Evolutionary conservation across 495 filamentous ascomycete species (phyloP).

Genomic region (Staphylotrichum longicolle): DNA sequence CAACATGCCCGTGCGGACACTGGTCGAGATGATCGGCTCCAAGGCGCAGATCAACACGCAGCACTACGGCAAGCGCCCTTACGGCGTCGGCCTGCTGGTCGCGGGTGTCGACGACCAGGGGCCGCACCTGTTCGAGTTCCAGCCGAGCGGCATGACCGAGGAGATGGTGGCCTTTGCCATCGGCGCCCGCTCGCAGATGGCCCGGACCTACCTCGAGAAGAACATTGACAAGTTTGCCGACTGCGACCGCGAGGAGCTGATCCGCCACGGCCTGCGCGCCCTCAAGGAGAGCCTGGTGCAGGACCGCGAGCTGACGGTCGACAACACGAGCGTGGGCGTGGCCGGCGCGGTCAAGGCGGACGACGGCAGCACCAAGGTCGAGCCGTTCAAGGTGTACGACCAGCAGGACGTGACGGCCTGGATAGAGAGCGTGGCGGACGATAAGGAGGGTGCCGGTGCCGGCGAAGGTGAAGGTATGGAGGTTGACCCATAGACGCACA

Average conservation of each 20-base stretch:
- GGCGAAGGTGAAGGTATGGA: constrained; percentile 69
- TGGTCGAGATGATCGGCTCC: constrained; percentile 87
- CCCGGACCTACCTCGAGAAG: constrained; percentile 91
- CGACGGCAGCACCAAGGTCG: constrained; percentile 54
- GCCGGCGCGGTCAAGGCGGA: constrained; percentile 57
- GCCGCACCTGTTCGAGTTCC: constrained; percentile 97
- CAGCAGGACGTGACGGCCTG: constrained; percentile 79
- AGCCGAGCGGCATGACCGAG: constrained; percentile 90
- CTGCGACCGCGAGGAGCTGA: constrained; percentile 74
- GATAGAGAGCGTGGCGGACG: constrained; percentile 64
- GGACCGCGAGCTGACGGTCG: constrained; percentile 94
- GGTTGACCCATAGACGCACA: constrained; percentile 55
- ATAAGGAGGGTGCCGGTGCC: constrained; percentile 45
- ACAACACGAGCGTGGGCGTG: constrained; percentile 90
- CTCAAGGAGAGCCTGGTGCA: constrained; percentile 94
- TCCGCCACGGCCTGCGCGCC: constrained; percentile 84
- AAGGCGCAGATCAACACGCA: constrained; percentile 98
- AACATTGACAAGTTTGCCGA: constrained; percentile 77
- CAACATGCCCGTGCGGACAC: constrained; percentile 79
- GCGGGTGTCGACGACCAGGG: constrained; percentile 91
- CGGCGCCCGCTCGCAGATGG: constrained; percentile 94
- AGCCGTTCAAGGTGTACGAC: constrained; percentile 91
- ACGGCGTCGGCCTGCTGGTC: constrained; percentile 91
- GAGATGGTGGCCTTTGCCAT: constrained; percentile 97
- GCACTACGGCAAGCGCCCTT: constrained; percentile 93